These are phyloP conservation scores for Violaceomyces palustris DNA, from an alignment of 1,284 basidiomycete species.

Conservation along the genomic window DNA sequence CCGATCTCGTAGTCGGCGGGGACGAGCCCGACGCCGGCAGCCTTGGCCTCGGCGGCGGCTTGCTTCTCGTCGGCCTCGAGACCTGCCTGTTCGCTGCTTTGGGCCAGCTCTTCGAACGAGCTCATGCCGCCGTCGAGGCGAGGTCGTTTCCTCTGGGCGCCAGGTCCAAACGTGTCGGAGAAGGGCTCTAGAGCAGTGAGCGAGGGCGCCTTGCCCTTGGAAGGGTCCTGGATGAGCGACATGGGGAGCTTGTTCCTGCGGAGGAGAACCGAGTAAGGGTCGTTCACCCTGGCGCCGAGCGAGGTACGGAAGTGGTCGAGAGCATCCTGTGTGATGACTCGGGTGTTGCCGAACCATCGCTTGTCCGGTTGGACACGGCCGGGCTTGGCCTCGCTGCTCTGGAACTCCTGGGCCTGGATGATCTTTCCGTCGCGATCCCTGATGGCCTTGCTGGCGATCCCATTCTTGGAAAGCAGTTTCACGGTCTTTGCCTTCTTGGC, in stretches of 20 bases:
- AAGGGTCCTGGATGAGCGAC: constrained; percentile 47
- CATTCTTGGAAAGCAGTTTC: constrained; percentile 48
- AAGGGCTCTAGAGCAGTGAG: constrained; percentile 49
- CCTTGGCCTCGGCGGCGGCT: constrained; percentile 35
- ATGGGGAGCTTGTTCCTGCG: constrained; percentile 51
- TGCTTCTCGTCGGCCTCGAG: constrained; percentile 36
- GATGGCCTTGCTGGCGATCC: constrained; percentile 47
- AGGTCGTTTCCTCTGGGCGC: constrained; percentile 50
- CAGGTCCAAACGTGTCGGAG: constrained; percentile 47
- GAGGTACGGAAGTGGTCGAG: constrained; percentile 59
- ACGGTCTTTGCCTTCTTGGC: constrained; percentile 50
- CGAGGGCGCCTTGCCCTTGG: constrained; percentile 41
- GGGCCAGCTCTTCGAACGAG: constrained; percentile 48
- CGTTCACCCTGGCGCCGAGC: constrained; percentile 42
- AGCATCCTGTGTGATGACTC: constrained; percentile 66
- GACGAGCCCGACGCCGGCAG: constrained; percentile 42
- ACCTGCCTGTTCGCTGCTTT: constrained; percentile 32
- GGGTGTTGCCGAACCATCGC: constrained; percentile 68
- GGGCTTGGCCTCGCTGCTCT: constrained; percentile 49
- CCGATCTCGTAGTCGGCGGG: constrained; percentile 48
- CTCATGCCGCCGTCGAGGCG: constrained; percentile 44
- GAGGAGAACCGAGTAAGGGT: constrained; percentile 49
- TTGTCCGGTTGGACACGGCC: constrained; percentile 51
- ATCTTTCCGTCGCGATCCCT: constrained; percentile 49
- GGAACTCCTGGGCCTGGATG: constrained; percentile 48